A percentile compares a stretch with the other conserved stretches of the same genome.
These are phyloP conservation scores for Candida labiduridarum DNA, from an alignment of 1,139 yeast species.

Conservation along the genomic window DNA sequence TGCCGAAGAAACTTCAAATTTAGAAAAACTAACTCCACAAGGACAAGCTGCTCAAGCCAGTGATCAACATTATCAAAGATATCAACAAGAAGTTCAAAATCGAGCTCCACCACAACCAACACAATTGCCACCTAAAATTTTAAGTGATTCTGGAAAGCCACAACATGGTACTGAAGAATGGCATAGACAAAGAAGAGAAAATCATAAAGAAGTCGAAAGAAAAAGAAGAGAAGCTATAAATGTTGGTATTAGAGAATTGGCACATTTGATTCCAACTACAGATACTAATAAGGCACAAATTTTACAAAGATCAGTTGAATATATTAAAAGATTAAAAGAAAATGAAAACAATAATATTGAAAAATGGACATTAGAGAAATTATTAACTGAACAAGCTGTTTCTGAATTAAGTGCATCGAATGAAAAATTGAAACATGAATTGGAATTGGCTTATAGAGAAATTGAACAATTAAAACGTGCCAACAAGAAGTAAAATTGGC, in stretches of 20 bases:
- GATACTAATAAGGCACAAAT: conserved; percentile 94
- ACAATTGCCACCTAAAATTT: conserved; percentile 25
- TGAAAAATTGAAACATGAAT: conserved; percentile 28
- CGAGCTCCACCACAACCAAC: conserved; percentile 18
- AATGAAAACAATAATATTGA: conserved; percentile 86
- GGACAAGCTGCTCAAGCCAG: conserved; percentile 2
- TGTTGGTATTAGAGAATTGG: conserved; percentile 82
- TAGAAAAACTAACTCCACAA: not conserved
- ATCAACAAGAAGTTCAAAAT: conserved; percentile 10
- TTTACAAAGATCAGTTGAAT: conserved; percentile 84
- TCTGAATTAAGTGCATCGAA: conserved; percentile 40
- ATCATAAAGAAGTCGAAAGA: conserved; percentile 97
- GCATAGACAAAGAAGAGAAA: conserved; percentile 82
- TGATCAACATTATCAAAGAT: not conserved
- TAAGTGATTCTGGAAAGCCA: conserved; percentile 46
- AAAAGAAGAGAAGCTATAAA: conserved; percentile 93
- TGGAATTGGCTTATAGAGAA: conserved; percentile 89
- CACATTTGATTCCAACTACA: conserved; percentile 79
- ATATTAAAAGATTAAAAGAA: conserved; percentile 83
- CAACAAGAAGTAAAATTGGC: conserved; percentile 10
- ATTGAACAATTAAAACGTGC: conserved; percentile 74
- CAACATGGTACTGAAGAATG: conserved; percentile 80
- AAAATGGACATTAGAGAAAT: conserved; percentile 91
- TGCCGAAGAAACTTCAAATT: conserved; percentile 2
- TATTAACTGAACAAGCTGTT: conserved; percentile 88